Conservation (phyloP, 305 asterid genomes). For the Caryopteris hybrid region DNA sequence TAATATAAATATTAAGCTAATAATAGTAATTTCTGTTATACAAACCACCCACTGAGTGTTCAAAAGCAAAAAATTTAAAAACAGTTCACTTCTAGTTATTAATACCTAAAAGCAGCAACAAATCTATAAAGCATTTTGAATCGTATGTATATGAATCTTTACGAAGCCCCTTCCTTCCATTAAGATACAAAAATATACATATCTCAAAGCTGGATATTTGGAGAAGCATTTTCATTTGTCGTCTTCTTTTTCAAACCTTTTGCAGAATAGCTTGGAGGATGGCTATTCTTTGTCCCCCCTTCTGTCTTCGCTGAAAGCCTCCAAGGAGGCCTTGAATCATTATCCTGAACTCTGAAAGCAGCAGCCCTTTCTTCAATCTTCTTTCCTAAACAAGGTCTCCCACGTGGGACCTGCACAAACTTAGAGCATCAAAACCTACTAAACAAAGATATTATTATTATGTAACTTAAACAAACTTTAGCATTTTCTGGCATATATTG, state of each 20-base stretch:
- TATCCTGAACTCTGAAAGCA: slow-evolving; percentile 35
- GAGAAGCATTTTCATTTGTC: slow-evolving; percentile 53
- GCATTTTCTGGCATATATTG: not conserved
- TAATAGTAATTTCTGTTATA: no score
- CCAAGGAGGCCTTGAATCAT: slow-evolving; percentile 55
- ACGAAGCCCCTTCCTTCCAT: no score
- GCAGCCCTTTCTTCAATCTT: slow-evolving; percentile 33
- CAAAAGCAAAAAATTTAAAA: no score
- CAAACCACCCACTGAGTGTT: no score
- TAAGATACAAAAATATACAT: not conserved
- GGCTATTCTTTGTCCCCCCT: slow-evolving; percentile 28
- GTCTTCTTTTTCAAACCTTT: slow-evolving; percentile 28
- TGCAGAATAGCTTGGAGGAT: slow-evolving; percentile 23
- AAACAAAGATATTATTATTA: no score
- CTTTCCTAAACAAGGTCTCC: slow-evolving; percentile 29
- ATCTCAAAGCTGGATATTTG: slow-evolving; percentile 46
- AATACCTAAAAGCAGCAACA: no score
- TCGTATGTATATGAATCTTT: no score
- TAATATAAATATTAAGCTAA: no score
- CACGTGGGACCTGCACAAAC: slow-evolving; percentile 34
- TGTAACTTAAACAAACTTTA: not conserved
- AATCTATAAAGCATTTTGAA: no score
- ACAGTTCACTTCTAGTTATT: no score
- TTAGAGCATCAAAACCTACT: not conserved
- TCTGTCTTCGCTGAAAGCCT: slow-evolving; percentile 40